Conservation (phyloP, 225 moss, liverwort and hornwort genomes). For the Polytrichum commune region DNA sequence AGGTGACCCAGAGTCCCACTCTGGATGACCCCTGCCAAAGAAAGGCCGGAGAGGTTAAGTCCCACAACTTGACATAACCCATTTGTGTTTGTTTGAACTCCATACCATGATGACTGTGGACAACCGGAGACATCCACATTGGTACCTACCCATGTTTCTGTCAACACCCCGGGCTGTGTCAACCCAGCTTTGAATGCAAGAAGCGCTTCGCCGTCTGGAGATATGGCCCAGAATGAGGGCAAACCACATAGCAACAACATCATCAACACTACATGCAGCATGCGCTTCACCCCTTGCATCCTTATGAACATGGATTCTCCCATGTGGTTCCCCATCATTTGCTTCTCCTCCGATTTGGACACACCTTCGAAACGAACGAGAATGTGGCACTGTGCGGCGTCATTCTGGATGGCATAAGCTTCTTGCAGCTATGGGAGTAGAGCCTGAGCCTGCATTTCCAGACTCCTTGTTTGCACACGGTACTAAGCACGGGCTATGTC, state of each 20-base stretch:
- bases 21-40: slow-evolving; percentile 26
- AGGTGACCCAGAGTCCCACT: slow-evolving; percentile 33
- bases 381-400: neutral
- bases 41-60: slow-evolving; percentile 4
- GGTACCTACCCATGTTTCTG: slow-evolving; percentile 31
- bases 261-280: slow-evolving; percentile 21
- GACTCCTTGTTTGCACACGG: too few relatives aligned
- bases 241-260: slow-evolving; percentile 24
- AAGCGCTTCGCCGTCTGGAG: slow-evolving; percentile 38
- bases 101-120: slow-evolving; percentile 38
- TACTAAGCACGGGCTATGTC: too few relatives aligned
- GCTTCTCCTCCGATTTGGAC: slow-evolving; percentile 1
- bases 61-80: slow-evolving; percentile 1
- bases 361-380: neutral
- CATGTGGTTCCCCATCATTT: slow-evolving; percentile 2
- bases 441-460: too few relatives aligned
- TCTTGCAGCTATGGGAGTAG: too few relatives aligned
- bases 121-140: slow-evolving; percentile 50
- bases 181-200: slow-evolving; percentile 47
- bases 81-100: slow-evolving; percentile 23
- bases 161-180: slow-evolving; percentile 22
- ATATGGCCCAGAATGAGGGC: slow-evolving; percentile 27
- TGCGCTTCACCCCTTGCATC: slow-evolving; percentile 5
- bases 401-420: too few relatives aligned
- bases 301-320: neutral